Conservation (phyloP, 495 filamentous ascomycete genomes). For the Corynascus novoguineensis region DNA sequence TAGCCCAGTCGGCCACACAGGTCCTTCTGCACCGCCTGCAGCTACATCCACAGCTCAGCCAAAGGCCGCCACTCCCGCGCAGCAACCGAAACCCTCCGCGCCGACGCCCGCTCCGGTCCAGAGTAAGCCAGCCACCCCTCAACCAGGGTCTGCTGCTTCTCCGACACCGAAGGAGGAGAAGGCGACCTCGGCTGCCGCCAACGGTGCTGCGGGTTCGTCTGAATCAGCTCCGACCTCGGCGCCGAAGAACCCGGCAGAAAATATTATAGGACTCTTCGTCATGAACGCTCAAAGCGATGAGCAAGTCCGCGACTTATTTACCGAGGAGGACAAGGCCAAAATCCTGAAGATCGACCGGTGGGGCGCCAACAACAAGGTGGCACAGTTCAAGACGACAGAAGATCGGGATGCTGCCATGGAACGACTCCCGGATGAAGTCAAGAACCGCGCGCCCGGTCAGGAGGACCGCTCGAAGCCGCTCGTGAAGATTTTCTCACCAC, state of each 20-base stretch:
- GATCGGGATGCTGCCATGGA: conserved; percentile 72
- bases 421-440: conserved; percentile 65
- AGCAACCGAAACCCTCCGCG: conserved; percentile 33
- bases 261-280: conserved; percentile 74
- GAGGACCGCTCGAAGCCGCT: conserved; percentile 67
- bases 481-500: conserved; percentile 71
- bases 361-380: conserved; percentile 71
- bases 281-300: conserved; percentile 72
- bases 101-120: conserved; percentile 41
- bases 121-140: conserved; percentile 50
- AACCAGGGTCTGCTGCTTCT: conserved; percentile 32
- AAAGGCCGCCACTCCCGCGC: conserved; percentile 29
- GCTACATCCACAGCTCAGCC: conserved; percentile 23
- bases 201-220: conserved; percentile 48
- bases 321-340: conserved; percentile 73
- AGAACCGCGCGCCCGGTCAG: conserved; percentile 50
- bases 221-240: conserved; percentile 41
- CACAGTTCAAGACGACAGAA: conserved; percentile 68
- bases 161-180: conserved; percentile 47
- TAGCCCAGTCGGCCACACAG: conserved; percentile 30
- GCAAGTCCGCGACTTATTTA: conserved; percentile 69
- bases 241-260: conserved; percentile 39
- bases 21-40: conserved; percentile 33
- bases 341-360: conserved; percentile 72
- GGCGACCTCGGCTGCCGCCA: conserved; percentile 37